Evolutionary conservation across 495 filamentous ascomycete species (phyloP).

Genomic region (Penicillium psychrofluorescens): DNA sequence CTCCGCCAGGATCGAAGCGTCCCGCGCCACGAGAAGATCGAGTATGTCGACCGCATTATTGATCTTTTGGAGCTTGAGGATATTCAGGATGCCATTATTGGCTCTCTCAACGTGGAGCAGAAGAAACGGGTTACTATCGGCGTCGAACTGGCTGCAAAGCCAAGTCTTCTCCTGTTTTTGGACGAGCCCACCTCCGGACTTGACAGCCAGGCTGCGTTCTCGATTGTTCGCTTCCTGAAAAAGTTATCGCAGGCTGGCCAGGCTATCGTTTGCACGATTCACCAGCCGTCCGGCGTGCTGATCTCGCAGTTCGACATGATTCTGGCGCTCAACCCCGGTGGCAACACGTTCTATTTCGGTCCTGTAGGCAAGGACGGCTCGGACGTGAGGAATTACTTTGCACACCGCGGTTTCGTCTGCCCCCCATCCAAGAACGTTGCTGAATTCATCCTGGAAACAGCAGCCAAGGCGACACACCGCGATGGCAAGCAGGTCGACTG

Average conservation of each 20-base stretch:
- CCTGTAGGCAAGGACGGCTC: constrained; percentile 57
- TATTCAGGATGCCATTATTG: constrained; percentile 47
- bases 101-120: constrained; percentile 57
- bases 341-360: constrained; percentile 70
- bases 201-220: constrained; percentile 77
- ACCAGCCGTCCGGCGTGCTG: constrained; percentile 65
- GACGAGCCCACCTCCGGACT: constrained; percentile 80
- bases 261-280: constrained; percentile 76
- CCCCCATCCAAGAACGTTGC: constrained; percentile 66
- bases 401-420: constrained; percentile 50
- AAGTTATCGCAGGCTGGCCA: constrained; percentile 74
- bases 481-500: constrained; percentile 54
- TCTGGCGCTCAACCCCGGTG: constrained; percentile 61
- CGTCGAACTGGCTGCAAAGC: constrained; percentile 86
- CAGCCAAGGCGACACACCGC: constrained; percentile 49
- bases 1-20: constrained; percentile 50
- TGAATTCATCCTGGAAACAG: constrained; percentile 80
- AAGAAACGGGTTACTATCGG: constrained; percentile 78
- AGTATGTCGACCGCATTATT: constrained; percentile 56
- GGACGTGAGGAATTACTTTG: constrained; percentile 61
- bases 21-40: constrained; percentile 47
- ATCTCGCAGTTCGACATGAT: constrained; percentile 75
- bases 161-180: constrained; percentile 70
- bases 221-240: constrained; percentile 75
- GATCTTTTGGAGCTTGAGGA: constrained; percentile 50